These are phyloP conservation scores for Ettlia oleoabundans DNA, from an alignment of 139 green algal species.

Conservation along the genomic window DNA sequence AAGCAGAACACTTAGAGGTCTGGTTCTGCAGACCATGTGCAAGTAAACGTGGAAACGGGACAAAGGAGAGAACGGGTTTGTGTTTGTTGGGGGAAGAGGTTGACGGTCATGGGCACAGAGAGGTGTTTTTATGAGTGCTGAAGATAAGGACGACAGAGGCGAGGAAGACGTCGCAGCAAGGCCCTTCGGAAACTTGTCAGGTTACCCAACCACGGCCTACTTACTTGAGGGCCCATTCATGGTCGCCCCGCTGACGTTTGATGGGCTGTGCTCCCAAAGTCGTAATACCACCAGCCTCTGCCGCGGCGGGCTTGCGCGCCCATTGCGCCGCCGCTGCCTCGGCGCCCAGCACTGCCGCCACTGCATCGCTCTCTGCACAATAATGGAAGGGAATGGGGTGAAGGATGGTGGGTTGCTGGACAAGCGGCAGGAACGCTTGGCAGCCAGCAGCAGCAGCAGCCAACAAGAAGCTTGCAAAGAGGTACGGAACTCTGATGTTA, in stretches of 20 bases:
- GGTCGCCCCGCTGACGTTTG: slow-evolving; percentile 18
- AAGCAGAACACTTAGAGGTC: no score
- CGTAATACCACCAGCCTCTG: background rate
- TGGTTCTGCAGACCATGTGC: no score
- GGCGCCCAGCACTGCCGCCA: slow-evolving; percentile 1
- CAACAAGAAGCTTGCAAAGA: no score
- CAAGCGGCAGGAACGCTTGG: background rate
- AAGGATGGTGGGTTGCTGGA: background rate
- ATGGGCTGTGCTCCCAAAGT: background rate
- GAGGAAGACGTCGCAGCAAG: background rate
- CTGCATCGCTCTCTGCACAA: background rate
- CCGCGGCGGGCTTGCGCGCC: background rate
- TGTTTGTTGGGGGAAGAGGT: background rate
- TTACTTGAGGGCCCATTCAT: slow-evolving; percentile 35
- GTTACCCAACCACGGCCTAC: background rate
- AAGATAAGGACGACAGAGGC: background rate
- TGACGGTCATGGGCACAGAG: background rate
- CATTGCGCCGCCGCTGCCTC: background rate
- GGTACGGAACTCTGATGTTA: no score
- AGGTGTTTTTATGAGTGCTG: no score
- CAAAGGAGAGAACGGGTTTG: no score
- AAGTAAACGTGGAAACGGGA: no score
- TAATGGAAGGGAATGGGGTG: background rate
- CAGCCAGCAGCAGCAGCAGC: background rate
- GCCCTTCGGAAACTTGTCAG: background rate